Conservation (phyloP, 768 basidiomycete species). For the Hysterangium stoloniferum region DNA sequence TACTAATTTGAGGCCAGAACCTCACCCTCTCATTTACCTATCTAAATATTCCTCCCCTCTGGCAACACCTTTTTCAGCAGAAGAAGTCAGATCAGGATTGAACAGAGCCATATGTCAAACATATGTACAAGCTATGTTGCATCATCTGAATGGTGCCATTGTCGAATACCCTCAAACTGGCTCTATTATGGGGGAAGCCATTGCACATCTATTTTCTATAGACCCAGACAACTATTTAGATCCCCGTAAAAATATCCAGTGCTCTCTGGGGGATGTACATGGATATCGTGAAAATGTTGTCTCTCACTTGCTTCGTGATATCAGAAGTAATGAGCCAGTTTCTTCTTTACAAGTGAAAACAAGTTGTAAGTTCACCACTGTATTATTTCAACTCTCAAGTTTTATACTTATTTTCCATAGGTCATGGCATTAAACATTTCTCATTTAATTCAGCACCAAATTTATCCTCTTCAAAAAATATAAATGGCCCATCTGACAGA, state of each 20-base stretch:
- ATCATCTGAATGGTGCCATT: slow-evolving; percentile 1
- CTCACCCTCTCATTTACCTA: no score
- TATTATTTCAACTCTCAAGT: no score
- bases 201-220: not conserved
- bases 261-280: not conserved
- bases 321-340: not conserved
- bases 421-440: not conserved
- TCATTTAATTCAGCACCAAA: not conserved
- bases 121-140: no score
- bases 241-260: slow-evolving; percentile 6
- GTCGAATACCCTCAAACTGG: slow-evolving; percentile 5
- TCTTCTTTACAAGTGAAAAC: not conserved
- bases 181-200: not conserved
- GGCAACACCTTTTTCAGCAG: no score
- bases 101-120: no score
- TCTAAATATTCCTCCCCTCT: no score
- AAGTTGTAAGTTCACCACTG: not conserved
- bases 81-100: no score
- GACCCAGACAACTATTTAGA: not conserved
- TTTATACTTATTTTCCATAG: not conserved
- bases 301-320: not conserved
- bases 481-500: not conserved
- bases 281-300: not conserved
- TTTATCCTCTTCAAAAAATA: not conserved
- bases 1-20: no score